Percentiles rank a stretch among this genome's conserved stretches.
These are phyloP conservation scores for Erigeron canadensis DNA, from an alignment of 129 eudicot genomes.

Conservation along the genomic window DNA sequence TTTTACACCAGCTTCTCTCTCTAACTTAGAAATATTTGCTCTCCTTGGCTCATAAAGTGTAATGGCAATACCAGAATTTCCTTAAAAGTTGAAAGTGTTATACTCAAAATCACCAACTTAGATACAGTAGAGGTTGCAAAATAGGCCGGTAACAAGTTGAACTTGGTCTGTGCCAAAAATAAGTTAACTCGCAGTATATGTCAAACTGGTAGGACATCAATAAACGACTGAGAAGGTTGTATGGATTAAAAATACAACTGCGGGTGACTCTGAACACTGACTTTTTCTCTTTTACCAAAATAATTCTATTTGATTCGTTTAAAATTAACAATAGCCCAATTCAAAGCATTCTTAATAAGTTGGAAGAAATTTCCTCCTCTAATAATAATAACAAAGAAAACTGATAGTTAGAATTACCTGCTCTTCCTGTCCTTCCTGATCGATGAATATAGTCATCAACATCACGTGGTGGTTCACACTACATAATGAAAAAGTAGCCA, in stretches of 20 bases:
- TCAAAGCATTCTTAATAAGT: background rate
- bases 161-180: background rate
- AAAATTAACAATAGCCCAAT: background rate
- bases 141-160: background rate
- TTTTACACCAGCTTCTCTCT: constrained; percentile 92
- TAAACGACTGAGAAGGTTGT: too few relatives aligned
- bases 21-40: constrained; percentile 68
- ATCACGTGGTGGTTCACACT: constrained; percentile 98
- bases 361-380: background rate
- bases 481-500: background rate
- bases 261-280: background rate
- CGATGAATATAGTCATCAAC: constrained; percentile 96
- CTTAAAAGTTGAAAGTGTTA: constrained; percentile 24
- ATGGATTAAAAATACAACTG: background rate
- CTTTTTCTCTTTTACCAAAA: background rate
- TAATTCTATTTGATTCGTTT: background rate
- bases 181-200: background rate
- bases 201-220: background rate
- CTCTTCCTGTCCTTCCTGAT: constrained; percentile 96
- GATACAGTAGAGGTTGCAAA: background rate
- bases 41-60: constrained; percentile 85
- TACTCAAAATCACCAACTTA: background rate
- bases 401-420: constrained; percentile 42
- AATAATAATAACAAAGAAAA: background rate
- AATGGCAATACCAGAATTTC: constrained; percentile 84